These are phyloP conservation scores for Microdochium trichocladiopsis DNA, from an alignment of 2,329 filamentous ascomycete genomes.

Conservation along the genomic window DNA sequence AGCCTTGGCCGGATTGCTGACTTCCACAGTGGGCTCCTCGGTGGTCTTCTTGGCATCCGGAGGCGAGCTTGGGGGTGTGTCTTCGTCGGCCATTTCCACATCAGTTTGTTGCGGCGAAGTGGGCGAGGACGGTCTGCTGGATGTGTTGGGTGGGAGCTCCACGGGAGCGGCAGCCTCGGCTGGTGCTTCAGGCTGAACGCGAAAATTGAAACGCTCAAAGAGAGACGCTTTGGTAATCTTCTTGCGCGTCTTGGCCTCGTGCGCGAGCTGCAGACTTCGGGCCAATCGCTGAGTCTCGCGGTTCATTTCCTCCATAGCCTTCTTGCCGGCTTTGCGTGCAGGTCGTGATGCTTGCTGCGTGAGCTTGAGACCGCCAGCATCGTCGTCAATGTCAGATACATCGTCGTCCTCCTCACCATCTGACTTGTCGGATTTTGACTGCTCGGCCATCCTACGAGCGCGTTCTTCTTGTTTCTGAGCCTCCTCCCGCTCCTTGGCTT, in stretches of 20 bases:
- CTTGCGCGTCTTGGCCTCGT: conserved; percentile 86
- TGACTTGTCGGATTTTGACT: conserved; percentile 21
- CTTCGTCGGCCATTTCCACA: conserved; percentile 40
- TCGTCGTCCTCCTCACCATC: conserved; percentile 45
- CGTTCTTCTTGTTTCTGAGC: conserved; percentile 40
- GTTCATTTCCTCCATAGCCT: conserved; percentile 89
- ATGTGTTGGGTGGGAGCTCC: conserved; percentile 37
- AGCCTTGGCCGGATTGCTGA: conserved; percentile 17
- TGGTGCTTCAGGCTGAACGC: conserved; percentile 19
- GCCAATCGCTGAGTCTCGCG: conserved; percentile 88
- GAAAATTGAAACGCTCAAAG: conserved; percentile 78
- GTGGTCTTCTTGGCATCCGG: conserved; percentile 24
- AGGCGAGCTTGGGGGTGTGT: conserved; percentile 69
- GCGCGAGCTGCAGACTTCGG: conserved; percentile 83
- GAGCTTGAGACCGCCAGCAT: conserved; percentile 55
- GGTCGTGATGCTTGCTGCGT: conserved; percentile 63
- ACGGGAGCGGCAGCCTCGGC: conserved; percentile 18
- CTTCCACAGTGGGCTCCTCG: conserved; percentile 12
- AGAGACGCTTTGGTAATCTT: conserved; percentile 79
- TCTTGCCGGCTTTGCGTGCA: conserved; percentile 84
- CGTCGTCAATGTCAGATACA: conserved; percentile 51
- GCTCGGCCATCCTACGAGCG: conserved; percentile 29
- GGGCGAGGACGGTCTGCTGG: conserved; percentile 46
- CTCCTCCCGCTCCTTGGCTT: conserved; percentile 57
- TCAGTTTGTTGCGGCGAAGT: conserved; percentile 38